phyloP scores from a whole-genome alignment of 2,329 filamentous ascomycete species.

The Colletotrichum liaoningense region DNA sequence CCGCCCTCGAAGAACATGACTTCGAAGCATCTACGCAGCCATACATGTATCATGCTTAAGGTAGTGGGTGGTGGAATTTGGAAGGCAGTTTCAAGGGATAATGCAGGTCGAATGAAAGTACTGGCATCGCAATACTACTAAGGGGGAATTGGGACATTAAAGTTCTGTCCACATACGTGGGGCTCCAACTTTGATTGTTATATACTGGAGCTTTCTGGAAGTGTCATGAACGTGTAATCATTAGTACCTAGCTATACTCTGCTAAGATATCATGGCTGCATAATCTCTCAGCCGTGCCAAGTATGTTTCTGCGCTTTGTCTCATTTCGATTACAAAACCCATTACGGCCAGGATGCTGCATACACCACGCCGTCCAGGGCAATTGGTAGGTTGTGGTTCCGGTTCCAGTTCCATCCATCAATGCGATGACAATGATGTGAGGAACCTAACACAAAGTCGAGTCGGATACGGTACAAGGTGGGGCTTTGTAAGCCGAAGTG shows the following conservation, averaged over 20 bases:
- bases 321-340: not conserved
- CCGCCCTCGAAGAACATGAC: constrained; percentile 73
- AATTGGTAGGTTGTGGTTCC: not conserved
- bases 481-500: constrained; percentile 30
- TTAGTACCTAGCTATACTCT: constrained; percentile 30
- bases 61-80: constrained; percentile 38
- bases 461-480: too few species aligned
- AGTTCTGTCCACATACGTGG: constrained; percentile 9
- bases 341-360: not conserved
- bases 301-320: not conserved
- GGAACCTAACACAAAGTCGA: not conserved
- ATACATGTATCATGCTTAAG: constrained; percentile 37
- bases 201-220: constrained; percentile 32
- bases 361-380: not conserved
- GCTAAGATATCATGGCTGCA: constrained; percentile 24
- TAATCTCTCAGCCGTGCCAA: not conserved
- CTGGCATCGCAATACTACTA: not conserved
- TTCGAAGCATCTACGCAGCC: constrained; percentile 57
- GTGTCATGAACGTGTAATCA: constrained; percentile 28
- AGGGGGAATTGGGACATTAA: constrained; percentile 4
- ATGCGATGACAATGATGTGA: not conserved
- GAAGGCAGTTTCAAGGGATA: not conserved
- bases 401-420: not conserved
- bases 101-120: not conserved
- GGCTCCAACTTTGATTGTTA: constrained; percentile 29